Evolutionary conservation across 192 early-diverging fungal genomes (phyloP).

Genomic region (Backusella westeae): DNA sequence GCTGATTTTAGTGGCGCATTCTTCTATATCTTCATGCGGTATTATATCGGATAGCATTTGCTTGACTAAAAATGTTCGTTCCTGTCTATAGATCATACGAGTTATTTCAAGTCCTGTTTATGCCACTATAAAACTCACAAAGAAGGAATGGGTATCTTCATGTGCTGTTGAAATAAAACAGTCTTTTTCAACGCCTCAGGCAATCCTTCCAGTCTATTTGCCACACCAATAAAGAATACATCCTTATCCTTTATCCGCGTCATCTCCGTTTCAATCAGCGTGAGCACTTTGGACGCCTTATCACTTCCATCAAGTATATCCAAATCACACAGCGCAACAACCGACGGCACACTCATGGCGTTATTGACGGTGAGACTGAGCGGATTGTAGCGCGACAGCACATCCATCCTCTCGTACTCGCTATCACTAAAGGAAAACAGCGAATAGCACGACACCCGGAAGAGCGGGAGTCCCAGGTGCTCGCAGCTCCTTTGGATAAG

Average conservation of each 20-base stretch:
- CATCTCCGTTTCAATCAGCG: slow-evolving; percentile 6
- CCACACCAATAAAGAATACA: slow-evolving; percentile 27
- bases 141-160: slow-evolving; percentile 28
- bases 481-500: slow-evolving; percentile 15
- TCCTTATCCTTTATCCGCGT: not conserved
- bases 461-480: not conserved
- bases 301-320: slow-evolving; percentile 49
- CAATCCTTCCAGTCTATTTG: not conserved
- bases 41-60: slow-evolving; percentile 23
- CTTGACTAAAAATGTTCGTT: slow-evolving; percentile 25
- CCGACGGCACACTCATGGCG: slow-evolving; percentile 44
- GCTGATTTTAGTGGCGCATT: slow-evolving; percentile 8
- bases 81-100: not conserved
- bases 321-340: slow-evolving; percentile 51
- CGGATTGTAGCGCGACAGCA: slow-evolving; percentile 17
- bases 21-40: slow-evolving; percentile 19
- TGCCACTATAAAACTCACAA: slow-evolving; percentile 7
- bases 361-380: slow-evolving; percentile 14
- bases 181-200: slow-evolving; percentile 21
- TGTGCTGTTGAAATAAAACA: slow-evolving; percentile 30
- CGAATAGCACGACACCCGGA: slow-evolving; percentile 8
- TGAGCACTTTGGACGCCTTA: not conserved
- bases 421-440: slow-evolving; percentile 17
- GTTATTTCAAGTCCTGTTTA: too few species aligned
- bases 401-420: slow-evolving; percentile 13